Evolutionary conservation across 768 basidiomycete species (phyloP), one percentile per base, ranked within the genome.

Genomic region (Podaxis pistillaris): DNA sequence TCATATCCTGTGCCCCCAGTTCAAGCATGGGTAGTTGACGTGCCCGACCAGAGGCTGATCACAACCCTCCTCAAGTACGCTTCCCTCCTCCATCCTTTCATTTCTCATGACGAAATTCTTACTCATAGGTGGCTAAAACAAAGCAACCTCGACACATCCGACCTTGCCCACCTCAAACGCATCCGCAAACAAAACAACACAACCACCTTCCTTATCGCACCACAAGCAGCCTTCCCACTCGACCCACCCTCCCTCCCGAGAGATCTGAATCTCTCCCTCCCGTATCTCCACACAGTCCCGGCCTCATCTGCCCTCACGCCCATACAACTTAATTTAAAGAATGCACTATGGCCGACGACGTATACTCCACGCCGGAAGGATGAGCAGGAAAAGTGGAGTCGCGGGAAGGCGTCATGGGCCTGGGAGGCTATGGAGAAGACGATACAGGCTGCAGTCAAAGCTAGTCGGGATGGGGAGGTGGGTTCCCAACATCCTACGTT

Each of bases 341-440:
- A 83, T 41, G 72, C 81, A 1, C 74, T 92, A n/a, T 98, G 96
- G 96, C 96, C 96, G 7, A 91, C 91, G 11, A 75, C 86, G 13
- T 93, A 85, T 67, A 79, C 86, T 3, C 91, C 91, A 0, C 81
- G 82, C 37, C 81, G 86, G 64, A 91, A 86, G 69, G 84, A 83
- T 68, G 89, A 91, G 62, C 74, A 78, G 1, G 84, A 88, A 63
- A 75, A 76, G 5, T 93, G 94, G 91, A 83, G 88, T 3, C 73
- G 77, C 28, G 86, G 81, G 0, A 84, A 85, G 60, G 78, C 86
- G 40, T 80, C 77, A 13, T 97, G 96, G 96, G 90, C 94, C 1
- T 80, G 81, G 67, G 78, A 86, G 12, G 90, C 91, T 38, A 83
- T 95, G 73, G 70, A 76, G 47, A 71, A 69, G 4, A 79, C 88